Percentiles rank a stretch among this genome's conserved stretches.
phyloP scores from a whole-genome alignment of 2,329 filamentous ascomycete species.

The Fusarium bactridioides region DNA sequence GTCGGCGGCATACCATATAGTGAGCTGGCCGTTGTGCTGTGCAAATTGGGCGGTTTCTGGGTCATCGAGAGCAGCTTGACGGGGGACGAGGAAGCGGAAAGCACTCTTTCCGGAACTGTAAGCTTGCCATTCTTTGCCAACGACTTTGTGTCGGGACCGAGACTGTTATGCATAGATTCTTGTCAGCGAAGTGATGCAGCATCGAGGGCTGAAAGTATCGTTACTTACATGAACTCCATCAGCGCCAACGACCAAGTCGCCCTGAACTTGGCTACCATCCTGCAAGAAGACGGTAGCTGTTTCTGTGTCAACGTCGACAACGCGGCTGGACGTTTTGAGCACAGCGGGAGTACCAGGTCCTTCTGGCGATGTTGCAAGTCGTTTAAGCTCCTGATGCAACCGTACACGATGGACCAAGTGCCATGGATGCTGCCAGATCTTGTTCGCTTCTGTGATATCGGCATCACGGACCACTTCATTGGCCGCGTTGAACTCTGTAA shows the following conservation, averaged over 20 bases:
- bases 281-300: conserved; percentile 54
- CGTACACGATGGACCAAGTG: conserved; percentile 59
- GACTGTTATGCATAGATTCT: background rate
- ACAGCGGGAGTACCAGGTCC: background rate
- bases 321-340: conserved; percentile 51
- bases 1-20: conserved; percentile 53
- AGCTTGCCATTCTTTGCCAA: conserved; percentile 28
- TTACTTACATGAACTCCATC: conserved; percentile 59
- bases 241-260: conserved; percentile 62
- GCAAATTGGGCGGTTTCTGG: conserved; percentile 28
- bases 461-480: conserved; percentile 48
- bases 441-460: conserved; percentile 46
- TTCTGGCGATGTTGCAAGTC: background rate
- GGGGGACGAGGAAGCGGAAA: conserved; percentile 62
- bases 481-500: conserved; percentile 47
- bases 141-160: background rate
- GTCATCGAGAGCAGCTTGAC: conserved; percentile 46
- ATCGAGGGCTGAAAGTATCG: rapidly evolving
- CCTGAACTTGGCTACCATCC: conserved; percentile 51
- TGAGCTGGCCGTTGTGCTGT: conserved; percentile 20
- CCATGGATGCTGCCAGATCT: conserved; percentile 58
- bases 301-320: conserved; percentile 53
- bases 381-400: conserved; percentile 59
- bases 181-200: background rate
- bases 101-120: conserved; percentile 61